Evolutionary conservation across 1,284 basidiomycete species (phyloP).

Genomic region (Cryptococcus jaspeensis): DNA sequence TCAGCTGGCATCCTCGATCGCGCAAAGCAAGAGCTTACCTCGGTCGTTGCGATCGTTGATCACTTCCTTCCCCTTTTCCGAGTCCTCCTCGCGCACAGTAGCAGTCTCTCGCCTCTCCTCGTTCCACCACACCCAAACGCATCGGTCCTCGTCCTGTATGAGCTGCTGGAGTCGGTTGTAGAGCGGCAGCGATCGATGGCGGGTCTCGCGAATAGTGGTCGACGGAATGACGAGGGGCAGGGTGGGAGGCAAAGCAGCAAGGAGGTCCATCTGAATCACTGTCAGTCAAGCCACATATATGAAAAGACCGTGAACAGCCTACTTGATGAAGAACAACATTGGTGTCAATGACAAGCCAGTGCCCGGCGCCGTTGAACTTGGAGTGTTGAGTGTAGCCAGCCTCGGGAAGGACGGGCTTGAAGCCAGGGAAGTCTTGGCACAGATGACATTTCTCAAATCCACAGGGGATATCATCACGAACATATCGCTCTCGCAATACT

Average conservation of each 20-base stretch:
- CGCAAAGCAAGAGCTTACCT: constrained; percentile 55
- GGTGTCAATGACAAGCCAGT: constrained; percentile 90
- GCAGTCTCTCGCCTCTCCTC: constrained; percentile 69
- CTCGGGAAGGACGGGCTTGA: constrained; percentile 54
- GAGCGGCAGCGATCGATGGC: constrained; percentile 88
- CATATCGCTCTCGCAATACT: constrained; percentile 93
- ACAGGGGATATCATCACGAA: constrained; percentile 90
- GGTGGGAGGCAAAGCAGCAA: constrained; percentile 70
- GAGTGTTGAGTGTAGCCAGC: constrained; percentile 58
- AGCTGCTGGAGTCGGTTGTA: constrained; percentile 87
- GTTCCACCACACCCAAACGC: constrained; percentile 82
- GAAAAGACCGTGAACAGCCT: no score
- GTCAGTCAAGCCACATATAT: background rate
- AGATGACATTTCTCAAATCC: constrained; percentile 71
- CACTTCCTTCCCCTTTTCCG: constrained; percentile 25
- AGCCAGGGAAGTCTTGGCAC: constrained; percentile 56
- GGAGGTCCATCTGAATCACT: constrained; percentile 75
- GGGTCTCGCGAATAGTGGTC: constrained; percentile 93
- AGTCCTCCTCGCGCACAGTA: constrained; percentile 27
- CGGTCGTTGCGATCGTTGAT: constrained; percentile 92
- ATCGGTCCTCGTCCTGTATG: constrained; percentile 73
- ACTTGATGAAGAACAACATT: constrained; percentile 93
- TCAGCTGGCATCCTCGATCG: background rate
- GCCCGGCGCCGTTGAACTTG: constrained; percentile 53
- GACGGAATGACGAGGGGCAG: constrained; percentile 86